Evolutionary conservation across 306 rosid species (phyloP), one percentile per base, ranked within the genome.

Genomic region (Cicer cuneatum): DNA sequence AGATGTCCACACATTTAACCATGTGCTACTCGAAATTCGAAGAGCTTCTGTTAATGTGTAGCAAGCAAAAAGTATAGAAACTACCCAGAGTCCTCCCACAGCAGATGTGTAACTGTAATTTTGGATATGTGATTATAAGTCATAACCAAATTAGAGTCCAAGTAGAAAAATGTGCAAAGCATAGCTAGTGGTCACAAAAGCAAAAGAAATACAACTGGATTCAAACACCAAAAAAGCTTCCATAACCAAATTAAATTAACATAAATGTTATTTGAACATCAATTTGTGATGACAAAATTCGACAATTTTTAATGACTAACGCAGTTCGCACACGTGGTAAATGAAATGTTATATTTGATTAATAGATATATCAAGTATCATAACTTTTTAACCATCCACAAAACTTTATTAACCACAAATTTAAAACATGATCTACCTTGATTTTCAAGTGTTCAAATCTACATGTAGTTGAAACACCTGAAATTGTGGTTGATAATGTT

Each of bases 1-100:
- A 60, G 75, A 41, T 19, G 98, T 91, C 98, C 98, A 91, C 69
- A 86, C 75, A 58, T 90, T 86, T 78, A 93, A 84, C 98, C 96
- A 93, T 39, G 87, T 85, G 84, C 97, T 91, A 53, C 92, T 88
- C 16, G 82, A 91, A 84, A 91, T 80, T 83, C 96, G 89, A 83
- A 91, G 90, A 83, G 76, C 78, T 82, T 93, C 96, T 1, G 90
- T 88, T 48, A 80, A 64, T 35, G 73, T 76, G 76, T 89, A 93
- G 86, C 86, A 89, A 8, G 67, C 67, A 51, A 93, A 78, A 68
- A 91, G 90, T 79, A 86, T 60, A 64, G 80, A 65, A 81, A 89
- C 92, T 56, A 91, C 90, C 92, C 96, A 88, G 21, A 86, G 66
- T 19, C 97, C 98, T 74, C 98, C 98, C 14, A 90, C 56, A 73